Evolutionary conservation across 306 rosid genomes (phyloP), one percentile per base, ranked within the genome.

Genomic region (Biancaea sappan): DNA sequence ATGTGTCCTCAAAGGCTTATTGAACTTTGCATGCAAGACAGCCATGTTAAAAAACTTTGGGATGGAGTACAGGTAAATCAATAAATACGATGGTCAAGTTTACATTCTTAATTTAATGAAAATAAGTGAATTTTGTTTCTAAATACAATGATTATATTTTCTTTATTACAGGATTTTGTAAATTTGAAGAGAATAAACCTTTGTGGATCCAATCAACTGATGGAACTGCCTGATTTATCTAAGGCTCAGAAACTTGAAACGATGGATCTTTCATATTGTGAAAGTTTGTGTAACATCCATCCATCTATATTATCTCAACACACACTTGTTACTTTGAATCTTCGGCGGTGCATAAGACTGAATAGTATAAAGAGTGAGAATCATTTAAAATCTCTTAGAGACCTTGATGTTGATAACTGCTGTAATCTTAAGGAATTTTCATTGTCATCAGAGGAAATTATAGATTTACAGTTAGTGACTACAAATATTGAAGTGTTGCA

Each of bases 21-120:
- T 4, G 63, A 43, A 72, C 75, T 73, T 79, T 19, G 38, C 11
- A 44, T 79, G 69, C 9, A 2, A 35, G 18, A 32, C 19, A 79
- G 74, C 70, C 24, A 57, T 19, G 67, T 65, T 73, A 51, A 73
- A 57, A 46, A 54, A 19, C 78, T 73, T 35, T 73, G 69, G 82
- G 72, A 53, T 41, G 78, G 74, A 65, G 35, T 44, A 21, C 50
- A 63, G 73, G 78, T 79, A 72, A 22, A 4, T 48, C 5, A 25
- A 12, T 56, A n/a, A 62, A n/a, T n/a, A n/a, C 24, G 8, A 32
- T 26, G 12, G n/a, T n/a, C 13, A 24, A 28, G 8, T 56, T 44
- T 38, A 13, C 28, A 28, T 31, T n/a, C 25, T 54, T 16, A 16
- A 52, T 6, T 25, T 25, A 34, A 72, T 18, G 22, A 18, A 18